phyloP scores from a whole-genome alignment of 2,329 filamentous ascomycete species.

The Cucurbitaria berberidis region DNA sequence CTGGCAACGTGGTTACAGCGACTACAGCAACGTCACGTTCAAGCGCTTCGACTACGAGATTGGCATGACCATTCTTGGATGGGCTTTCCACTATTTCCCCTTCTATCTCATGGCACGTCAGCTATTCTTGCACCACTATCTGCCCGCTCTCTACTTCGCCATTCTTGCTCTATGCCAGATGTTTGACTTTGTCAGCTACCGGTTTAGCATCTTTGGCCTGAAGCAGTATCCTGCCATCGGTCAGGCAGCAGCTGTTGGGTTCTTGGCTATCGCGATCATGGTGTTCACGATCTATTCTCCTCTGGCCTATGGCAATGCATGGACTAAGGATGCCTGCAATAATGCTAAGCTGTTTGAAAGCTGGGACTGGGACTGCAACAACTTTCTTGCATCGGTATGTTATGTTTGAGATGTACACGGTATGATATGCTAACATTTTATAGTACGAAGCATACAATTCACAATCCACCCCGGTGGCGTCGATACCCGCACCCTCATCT shows the following conservation, averaged over 20 bases:
- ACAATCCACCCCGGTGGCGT: conserved; percentile 21
- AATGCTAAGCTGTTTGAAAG: conserved; percentile 83
- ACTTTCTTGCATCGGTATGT: conserved; percentile 86
- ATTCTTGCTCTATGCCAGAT: conserved; percentile 87
- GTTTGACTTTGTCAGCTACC: conserved; percentile 82
- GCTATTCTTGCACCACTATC: conserved; percentile 98
- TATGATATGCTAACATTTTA: conserved; percentile 18
- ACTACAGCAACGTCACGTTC: conserved; percentile 82
- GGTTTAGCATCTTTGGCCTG: conserved; percentile 71
- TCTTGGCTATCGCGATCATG: conserved; percentile 75
- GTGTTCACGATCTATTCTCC: conserved; percentile 88
- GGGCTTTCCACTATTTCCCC: conserved; percentile 98
- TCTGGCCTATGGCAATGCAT: conserved; percentile 88
- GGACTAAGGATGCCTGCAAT: conserved; percentile 88
- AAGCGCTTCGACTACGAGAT: conserved; percentile 99
- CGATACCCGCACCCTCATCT: conserved; percentile 35
- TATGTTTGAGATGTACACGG: not conserved
- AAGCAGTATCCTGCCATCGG: conserved; percentile 75
- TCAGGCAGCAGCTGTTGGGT: conserved; percentile 72
- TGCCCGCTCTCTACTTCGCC: conserved; percentile 94
- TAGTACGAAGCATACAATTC: conserved; percentile 43
- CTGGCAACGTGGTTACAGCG: conserved; percentile 91
- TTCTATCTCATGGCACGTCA: conserved; percentile 99
- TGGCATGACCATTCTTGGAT: conserved; percentile 86
- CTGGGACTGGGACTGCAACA: conserved; percentile 99